Base-by-base conservation (phyloP, 257 asterid genomes). In the Nicotiana knightiana region DNA sequence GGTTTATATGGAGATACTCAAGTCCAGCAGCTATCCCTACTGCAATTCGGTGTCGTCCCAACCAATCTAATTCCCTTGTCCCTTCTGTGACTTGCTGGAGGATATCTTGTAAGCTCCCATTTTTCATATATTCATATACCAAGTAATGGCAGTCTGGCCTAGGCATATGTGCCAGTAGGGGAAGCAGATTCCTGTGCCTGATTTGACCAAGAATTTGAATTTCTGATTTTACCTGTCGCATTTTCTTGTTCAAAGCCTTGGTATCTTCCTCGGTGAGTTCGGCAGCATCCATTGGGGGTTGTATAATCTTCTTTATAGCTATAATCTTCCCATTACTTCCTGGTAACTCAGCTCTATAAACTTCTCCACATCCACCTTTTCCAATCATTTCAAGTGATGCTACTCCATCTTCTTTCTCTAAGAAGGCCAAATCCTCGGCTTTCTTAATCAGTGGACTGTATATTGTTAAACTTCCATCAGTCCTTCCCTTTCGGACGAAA, bases 311-410 rank as follows among this genome's bases (percentile, higher is more conserved):
- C 90, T 95, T 95, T n/a, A 95, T 87, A 0, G 98, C 99, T 21
- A 95, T 91, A 80, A 89, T 89, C 82, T 85, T 93, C 3, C 97
- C 96, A 35, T 86, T 78, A 48, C 91, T 90, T 37, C 92, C 95
- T 0, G 98, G 97, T 24, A 95, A 77, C 17, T 88, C 93, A 0
- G 92, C 94, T 68, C 85, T 91, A 88, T 90, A 93, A 4, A 95
- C 99, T 18, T 90, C 93, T 12, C 99, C 99, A 75, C 97, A 93
- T 0, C 98, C 99, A n/a, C 98, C 98, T 86, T 75, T 84, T 35
- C 99, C 99, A 16, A 95, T 92, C 57, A 91, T 16, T 12, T 81
- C 85, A 15, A 92, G 94, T 1, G 91, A 77, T 0, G 93, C 90
- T 11, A 95, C 33, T 55, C 91, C 93, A 35, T 92, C 96, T 51